phyloP scores from a whole-genome alignment of 1,284 basidiomycete genomes.

The Exobasidium cylindrosporum region DNA sequence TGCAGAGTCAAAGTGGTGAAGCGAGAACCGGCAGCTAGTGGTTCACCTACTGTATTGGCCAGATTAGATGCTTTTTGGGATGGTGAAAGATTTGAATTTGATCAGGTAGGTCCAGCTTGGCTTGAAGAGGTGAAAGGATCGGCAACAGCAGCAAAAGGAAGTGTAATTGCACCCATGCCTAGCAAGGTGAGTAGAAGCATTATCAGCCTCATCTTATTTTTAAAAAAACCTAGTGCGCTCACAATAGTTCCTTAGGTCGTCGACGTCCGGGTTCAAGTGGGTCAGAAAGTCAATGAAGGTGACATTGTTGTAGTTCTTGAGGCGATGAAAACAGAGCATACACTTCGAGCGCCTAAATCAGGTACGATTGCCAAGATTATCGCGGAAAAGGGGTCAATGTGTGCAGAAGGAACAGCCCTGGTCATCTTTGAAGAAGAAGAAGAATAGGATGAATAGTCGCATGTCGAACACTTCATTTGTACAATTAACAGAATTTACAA shows the following conservation, averaged over 20 bases:
- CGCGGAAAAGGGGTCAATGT: conserved; percentile 72
- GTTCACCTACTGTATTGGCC: not conserved
- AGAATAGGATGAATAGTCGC: not conserved
- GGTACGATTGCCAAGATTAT: conserved; percentile 64
- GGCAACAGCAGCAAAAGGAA: conserved; percentile 59
- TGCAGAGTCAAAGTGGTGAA: conserved; percentile 1
- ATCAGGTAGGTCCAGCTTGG: conserved; percentile 26
- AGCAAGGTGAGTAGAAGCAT: conserved; percentile 62
- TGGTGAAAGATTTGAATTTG: conserved; percentile 16
- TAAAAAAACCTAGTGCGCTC: conserved; percentile 11
- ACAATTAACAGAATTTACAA: not conserved
- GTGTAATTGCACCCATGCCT: conserved; percentile 71
- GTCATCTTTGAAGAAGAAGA: conserved; percentile 60
- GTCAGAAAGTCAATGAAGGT: conserved; percentile 74
- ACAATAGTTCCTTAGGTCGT: conserved; percentile 58
- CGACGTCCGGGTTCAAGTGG: conserved; percentile 73
- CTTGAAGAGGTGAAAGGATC: conserved; percentile 15
- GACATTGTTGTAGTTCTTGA: conserved; percentile 79
- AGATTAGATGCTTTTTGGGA: not conserved
- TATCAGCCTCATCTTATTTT: conserved; percentile 5
- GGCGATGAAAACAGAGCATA: conserved; percentile 80
- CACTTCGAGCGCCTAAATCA: conserved; percentile 67
- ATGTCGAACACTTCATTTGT: not conserved
- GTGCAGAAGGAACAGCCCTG: conserved; percentile 77
- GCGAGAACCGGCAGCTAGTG: not conserved